Evolutionary conservation across 2,329 filamentous ascomycete genomes (phyloP).

Genomic region (Beauveria bassiana): DNA sequence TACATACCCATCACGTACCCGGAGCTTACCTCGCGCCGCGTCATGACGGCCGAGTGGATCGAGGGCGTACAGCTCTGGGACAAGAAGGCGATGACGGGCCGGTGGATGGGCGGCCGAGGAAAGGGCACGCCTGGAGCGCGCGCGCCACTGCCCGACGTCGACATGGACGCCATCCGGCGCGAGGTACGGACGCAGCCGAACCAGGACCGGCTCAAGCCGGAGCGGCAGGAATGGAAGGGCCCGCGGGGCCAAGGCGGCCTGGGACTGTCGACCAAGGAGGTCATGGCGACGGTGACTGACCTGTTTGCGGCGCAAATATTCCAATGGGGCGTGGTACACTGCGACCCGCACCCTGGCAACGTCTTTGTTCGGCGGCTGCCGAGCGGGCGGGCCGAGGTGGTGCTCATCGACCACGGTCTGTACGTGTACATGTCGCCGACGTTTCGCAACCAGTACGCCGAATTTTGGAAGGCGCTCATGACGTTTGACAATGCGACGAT

Average conservation of each 20-base stretch:
- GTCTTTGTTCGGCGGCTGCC: slow-evolving; percentile 87
- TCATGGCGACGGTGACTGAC: slow-evolving; percentile 96
- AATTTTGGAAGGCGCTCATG: slow-evolving; percentile 90
- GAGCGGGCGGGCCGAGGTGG: slow-evolving; percentile 76
- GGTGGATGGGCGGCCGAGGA: slow-evolving; percentile 72
- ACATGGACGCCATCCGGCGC: slow-evolving; percentile 37
- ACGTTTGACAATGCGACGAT: slow-evolving; percentile 87
- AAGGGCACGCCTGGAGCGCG: slow-evolving; percentile 74
- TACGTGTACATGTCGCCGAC: slow-evolving; percentile 84
- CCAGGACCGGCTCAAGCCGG: slow-evolving; percentile 64
- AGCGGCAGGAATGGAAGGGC: slow-evolving; percentile 72
- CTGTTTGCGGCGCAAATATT: slow-evolving; percentile 98
- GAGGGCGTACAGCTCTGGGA: slow-evolving; percentile 92
- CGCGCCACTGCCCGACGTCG: slow-evolving; percentile 46
- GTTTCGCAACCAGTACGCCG: slow-evolving; percentile 79
- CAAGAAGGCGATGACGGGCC: slow-evolving; percentile 67
- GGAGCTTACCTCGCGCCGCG: slow-evolving; percentile 71
- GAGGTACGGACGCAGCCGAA: slow-evolving; percentile 44
- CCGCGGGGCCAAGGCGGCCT: slow-evolving; percentile 67
- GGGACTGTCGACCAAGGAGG: slow-evolving; percentile 71
- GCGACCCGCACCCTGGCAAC: slow-evolving; percentile 94
- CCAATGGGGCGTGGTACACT: slow-evolving; percentile 91
- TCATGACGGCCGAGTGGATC: slow-evolving; percentile 97
- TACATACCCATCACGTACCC: slow-evolving; percentile 82
- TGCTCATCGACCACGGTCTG: slow-evolving; percentile 93